Evolutionary conservation across 352 stramenopile species (phyloP), one percentile per base, ranked within the genome.

Genomic region (Thraustochytrium sp.): DNA sequence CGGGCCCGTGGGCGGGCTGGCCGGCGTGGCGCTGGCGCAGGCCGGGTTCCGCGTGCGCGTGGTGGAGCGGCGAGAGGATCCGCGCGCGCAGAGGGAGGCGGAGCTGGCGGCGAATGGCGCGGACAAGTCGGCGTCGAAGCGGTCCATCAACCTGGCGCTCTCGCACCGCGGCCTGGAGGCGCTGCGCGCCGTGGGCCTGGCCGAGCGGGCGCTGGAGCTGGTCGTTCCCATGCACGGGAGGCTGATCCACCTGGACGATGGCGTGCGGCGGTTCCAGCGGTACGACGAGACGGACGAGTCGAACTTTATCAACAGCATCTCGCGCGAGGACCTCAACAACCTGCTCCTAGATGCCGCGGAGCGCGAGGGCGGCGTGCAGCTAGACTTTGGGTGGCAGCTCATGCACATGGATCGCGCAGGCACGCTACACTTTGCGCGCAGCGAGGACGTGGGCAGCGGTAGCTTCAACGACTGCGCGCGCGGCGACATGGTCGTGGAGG

Each of bases 71-170:
- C n/a, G 75, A 5, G 59, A 73, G 16, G 31, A 46, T 31, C 44
- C 23, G 68, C 31, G 31, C 18, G 44, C 11, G 34, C 31, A 64
- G 13, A 29, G 23, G 51, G 68, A 80, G 51, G 13, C 16, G 29
- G 54, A 80, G 49, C 56, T 84, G 29, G 75, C 53, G 49, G 42
- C 23, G 26, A 63, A 68, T 18, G 46, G 85, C 3, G 72, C 86
- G 3, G 62, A 74, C 31, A 91, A 88, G 40, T 89, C 89, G 82
- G 80, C 40, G 68, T 44, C 40, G 26, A 89, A 89, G 64, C 72
- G 86, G 44, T 89, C 86, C n/a, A 89, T 89, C 53, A 89, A 89
- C 80, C 76, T 89, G 3, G 86, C 86, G 13, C 80, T 89, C 2
- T 88, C 84, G 31, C 44, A 86, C 46, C 61, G 86, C 37, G 86